These are phyloP conservation scores for Helotiales sp. DNA, from an alignment of 2,329 filamentous ascomycete species.

Conservation along the genomic window DNA sequence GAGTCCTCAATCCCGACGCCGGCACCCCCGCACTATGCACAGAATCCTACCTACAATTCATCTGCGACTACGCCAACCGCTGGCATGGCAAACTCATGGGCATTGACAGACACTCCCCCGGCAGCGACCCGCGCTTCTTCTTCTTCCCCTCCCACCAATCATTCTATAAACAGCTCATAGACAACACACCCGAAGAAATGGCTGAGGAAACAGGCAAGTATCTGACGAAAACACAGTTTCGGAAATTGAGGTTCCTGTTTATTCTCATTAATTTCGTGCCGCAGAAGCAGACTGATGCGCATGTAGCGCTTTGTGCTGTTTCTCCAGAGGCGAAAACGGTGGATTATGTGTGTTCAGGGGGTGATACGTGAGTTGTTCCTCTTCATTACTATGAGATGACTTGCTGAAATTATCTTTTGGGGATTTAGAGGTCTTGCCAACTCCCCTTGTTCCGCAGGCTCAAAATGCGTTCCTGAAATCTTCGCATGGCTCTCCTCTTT, in stretches of 20 bases:
- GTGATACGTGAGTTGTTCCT: slow-evolving; percentile 21
- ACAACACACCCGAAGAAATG: not conserved
- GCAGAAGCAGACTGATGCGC: not conserved
- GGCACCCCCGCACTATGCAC: slow-evolving; percentile 22
- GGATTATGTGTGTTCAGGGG: slow-evolving; percentile 28
- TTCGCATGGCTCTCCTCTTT: slow-evolving; percentile 20
- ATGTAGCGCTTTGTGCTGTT: slow-evolving; percentile 27
- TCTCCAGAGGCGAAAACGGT: slow-evolving; percentile 24
- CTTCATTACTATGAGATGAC: not conserved
- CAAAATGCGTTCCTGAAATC: slow-evolving; percentile 14
- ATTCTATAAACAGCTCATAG: slow-evolving; percentile 19
- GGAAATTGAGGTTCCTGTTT: slow-evolving; percentile 29
- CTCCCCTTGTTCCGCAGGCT: slow-evolving; percentile 20
- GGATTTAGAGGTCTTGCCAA: slow-evolving; percentile 12
- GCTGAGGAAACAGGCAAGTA: not conserved
- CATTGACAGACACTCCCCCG: slow-evolving; percentile 16
- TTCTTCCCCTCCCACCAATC: slow-evolving; percentile 19
- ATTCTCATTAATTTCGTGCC: slow-evolving; percentile 21
- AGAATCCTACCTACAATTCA: slow-evolving; percentile 23
- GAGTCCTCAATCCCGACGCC: slow-evolving; percentile 16
- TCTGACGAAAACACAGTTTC: slow-evolving; percentile 20
- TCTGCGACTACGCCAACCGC: slow-evolving; percentile 27
- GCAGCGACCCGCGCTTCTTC: slow-evolving; percentile 21
- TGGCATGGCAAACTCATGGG: slow-evolving; percentile 21
- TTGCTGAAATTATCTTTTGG: not conserved